Conservation (phyloP, 768 basidiomycete species). For the Hygrocybe punicea region DNA sequence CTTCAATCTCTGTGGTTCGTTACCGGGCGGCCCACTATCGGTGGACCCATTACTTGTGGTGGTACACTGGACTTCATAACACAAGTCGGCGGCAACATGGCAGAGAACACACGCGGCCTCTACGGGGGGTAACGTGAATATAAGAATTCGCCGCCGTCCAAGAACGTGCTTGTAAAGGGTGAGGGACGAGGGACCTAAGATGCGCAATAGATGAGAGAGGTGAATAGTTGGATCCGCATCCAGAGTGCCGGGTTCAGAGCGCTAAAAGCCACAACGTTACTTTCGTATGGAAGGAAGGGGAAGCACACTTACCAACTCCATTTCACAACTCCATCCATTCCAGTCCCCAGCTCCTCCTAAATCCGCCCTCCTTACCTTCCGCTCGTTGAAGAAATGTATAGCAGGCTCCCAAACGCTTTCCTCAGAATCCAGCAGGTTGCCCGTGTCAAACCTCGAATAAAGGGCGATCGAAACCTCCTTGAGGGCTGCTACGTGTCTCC, state of each 20-base stretch:
- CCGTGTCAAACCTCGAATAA: conserved; percentile 48
- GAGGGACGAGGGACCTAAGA: conserved; percentile 73
- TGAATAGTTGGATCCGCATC: conserved; percentile 58
- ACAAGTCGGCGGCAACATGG: conserved; percentile 58
- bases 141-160: conserved; percentile 68
- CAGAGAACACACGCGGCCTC: conserved; percentile 76
- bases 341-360: conserved; percentile 58
- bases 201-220: conserved; percentile 69
- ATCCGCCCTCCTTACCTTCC: conserved; percentile 49
- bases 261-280: background rate
- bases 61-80: conserved; percentile 42
- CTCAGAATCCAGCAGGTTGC: conserved; percentile 46
- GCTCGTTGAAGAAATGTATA: conserved; percentile 60
- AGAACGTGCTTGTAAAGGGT: conserved; percentile 79
- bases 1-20: conserved; percentile 20
- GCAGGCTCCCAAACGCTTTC: conserved; percentile 65
- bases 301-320: conserved; percentile 46
- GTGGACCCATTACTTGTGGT: conserved; percentile 21
- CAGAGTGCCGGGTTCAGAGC: conserved; percentile 29
- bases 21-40: conserved; percentile 9
- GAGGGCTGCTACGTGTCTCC: conserved; percentile 64
- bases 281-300: conserved; percentile 4
- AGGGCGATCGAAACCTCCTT: conserved; percentile 56
- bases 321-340: conserved; percentile 66
- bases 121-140: conserved; percentile 76